Evolutionary conservation across 2,329 filamentous ascomycete genomes (phyloP).

Genomic region (Fusarium tanahbumbuense): DNA sequence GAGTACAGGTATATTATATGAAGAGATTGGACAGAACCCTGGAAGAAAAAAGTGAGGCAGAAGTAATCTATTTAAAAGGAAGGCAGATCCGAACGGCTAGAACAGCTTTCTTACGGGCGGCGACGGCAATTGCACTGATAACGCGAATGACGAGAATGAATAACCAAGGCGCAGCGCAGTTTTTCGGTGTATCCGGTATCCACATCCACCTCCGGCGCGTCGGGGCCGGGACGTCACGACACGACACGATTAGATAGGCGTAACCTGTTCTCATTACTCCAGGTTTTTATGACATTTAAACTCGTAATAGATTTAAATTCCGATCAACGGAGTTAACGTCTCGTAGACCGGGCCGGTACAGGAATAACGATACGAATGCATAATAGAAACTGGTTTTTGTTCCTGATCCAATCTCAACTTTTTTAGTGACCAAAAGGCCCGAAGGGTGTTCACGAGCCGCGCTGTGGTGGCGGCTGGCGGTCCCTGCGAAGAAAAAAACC

Average conservation of each 20-base stretch:
- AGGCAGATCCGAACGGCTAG: constrained; percentile 21
- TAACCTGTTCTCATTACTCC: not conserved
- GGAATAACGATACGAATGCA: not conserved
- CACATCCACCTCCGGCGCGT: constrained; percentile 32
- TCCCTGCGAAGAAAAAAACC: constrained; percentile 1
- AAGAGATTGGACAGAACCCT: not conserved
- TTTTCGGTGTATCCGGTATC: constrained; percentile 31
- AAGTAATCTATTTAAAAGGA: constrained; percentile 15
- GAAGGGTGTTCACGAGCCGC: constrained; percentile 27
- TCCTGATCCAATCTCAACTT: constrained; percentile 1
- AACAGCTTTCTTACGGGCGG: constrained; percentile 34
- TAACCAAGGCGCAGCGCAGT: constrained; percentile 13
- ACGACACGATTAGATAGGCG: constrained; percentile 20
- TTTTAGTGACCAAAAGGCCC: constrained; percentile 27
- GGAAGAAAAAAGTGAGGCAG: not conserved
- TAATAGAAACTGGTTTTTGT: constrained; percentile 2
- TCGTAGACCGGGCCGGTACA: constrained; percentile 4
- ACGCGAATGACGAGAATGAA: not conserved
- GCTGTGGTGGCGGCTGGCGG: constrained; percentile 29
- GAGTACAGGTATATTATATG: not conserved
- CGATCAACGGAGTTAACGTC: constrained; percentile 8
- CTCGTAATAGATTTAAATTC: constrained; percentile 23
- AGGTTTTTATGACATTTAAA: constrained; percentile 31
- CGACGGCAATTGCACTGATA: not conserved
- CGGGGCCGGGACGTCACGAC: not conserved